These are phyloP conservation scores for Zymoseptoria crescenta DNA, from an alignment of 2,329 filamentous ascomycete species.

Conservation along the genomic window DNA sequence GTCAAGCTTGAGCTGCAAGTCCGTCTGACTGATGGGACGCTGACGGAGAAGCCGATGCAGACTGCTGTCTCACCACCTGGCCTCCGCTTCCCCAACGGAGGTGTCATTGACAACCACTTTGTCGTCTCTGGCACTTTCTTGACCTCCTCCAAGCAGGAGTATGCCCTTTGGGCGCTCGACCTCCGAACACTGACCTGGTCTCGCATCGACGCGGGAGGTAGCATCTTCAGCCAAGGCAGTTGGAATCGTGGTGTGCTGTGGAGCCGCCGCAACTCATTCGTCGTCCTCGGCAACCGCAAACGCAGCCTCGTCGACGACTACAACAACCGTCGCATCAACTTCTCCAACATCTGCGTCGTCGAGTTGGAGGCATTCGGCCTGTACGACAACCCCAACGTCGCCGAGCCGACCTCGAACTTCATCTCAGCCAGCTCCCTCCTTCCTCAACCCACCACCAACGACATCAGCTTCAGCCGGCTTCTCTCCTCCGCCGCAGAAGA, in stretches of 20 bases:
- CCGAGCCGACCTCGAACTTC: constrained; percentile 71
- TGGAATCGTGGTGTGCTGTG: constrained; percentile 95
- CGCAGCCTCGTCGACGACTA: constrained; percentile 94
- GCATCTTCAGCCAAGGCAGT: constrained; percentile 91
- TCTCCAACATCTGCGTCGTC: constrained; percentile 92
- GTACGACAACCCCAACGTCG: constrained; percentile 86
- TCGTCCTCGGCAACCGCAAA: constrained; percentile 89
- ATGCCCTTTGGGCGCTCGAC: constrained; percentile 92
- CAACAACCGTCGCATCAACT: constrained; percentile 95
- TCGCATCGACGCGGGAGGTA: constrained; percentile 88
- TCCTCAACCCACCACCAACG: constrained; percentile 23
- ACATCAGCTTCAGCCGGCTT: constrained; percentile 65
- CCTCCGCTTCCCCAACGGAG: constrained; percentile 89
- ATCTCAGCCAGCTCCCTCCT: constrained; percentile 67
- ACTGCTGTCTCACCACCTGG: constrained; percentile 82
- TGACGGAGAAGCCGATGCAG: constrained; percentile 84
- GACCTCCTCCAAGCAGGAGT: constrained; percentile 96
- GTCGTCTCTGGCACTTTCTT: constrained; percentile 96
- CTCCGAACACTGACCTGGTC: constrained; percentile 84
- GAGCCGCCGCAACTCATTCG: constrained; percentile 89
- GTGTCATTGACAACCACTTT: constrained; percentile 90
- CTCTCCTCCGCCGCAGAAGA: constrained; percentile 75
- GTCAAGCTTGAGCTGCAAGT: constrained; percentile 94
- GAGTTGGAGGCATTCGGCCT: constrained; percentile 95
- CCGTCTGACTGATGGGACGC: constrained; percentile 69